Evolutionary conservation across 2,329 filamentous ascomycete genomes (phyloP).

Genomic region (Apiospora kogelbergensis): DNA sequence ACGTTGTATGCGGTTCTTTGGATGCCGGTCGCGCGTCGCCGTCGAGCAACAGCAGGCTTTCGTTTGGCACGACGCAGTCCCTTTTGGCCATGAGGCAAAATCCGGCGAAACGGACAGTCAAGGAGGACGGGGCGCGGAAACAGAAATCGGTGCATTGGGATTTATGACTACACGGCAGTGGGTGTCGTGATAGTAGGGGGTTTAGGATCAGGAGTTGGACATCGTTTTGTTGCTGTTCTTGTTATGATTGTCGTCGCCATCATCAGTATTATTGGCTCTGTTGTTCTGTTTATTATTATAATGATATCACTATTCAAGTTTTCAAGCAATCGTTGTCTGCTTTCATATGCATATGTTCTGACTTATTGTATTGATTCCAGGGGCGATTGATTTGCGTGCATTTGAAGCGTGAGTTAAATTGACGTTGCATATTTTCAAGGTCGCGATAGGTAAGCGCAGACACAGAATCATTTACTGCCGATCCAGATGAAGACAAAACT

Average conservation of each 20-base stretch:
- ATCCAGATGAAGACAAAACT: neutral
- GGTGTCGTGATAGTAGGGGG: neutral
- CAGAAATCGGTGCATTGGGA: slow-evolving; percentile 13
- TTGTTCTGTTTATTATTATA: neutral
- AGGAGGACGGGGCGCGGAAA: neutral
- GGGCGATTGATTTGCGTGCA: neutral
- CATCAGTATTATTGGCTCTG: too few species aligned
- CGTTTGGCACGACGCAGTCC: neutral
- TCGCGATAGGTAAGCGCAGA: neutral
- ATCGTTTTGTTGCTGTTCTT: neutral
- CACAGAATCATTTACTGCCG: too few species aligned
- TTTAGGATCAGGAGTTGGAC: too few species aligned
- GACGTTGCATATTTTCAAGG: neutral
- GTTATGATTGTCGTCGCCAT: neutral
- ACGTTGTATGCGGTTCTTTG: neutral
- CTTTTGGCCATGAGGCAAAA: neutral
- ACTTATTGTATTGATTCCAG: neutral
- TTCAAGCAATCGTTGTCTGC: neutral
- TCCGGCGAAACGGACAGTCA: neutral
- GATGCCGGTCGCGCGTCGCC: neutral
- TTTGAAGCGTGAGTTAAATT: neutral
- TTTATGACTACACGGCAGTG: neutral
- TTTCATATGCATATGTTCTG: neutral
- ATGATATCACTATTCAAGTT: neutral
- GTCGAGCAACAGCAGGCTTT: slow-evolving; percentile 24